Conservation (phyloP, 2,329 filamentous ascomycete species). For the Cladophialophora carrionii region DNA sequence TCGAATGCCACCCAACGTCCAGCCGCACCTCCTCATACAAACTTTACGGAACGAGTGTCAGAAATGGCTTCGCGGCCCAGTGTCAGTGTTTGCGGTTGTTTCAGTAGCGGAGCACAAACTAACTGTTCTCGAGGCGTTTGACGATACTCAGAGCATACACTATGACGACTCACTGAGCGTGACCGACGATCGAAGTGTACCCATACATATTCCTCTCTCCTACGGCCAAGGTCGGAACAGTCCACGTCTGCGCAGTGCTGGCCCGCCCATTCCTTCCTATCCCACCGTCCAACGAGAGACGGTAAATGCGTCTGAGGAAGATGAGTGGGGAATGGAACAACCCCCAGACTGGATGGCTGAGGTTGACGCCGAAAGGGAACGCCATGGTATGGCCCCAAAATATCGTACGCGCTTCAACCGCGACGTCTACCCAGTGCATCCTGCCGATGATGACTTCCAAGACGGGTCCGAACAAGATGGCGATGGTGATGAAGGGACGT, state of each 20-base stretch:
- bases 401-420: conserved; percentile 12
- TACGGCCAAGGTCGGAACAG: conserved; percentile 1
- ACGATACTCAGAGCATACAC: conserved; percentile 35
- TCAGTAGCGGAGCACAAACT: neutral
- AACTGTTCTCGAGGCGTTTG: conserved; percentile 25
- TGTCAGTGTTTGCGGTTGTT: neutral
- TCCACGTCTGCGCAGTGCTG: conserved; percentile 3
- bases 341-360: conserved; percentile 18
- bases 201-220: conserved; percentile 3
- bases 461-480: conserved; percentile 28
- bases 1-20: conserved; percentile 5
- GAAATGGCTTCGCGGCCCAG: neutral
- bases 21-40: conserved; percentile 5
- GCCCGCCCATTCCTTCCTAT: neutral
- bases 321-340: neutral
- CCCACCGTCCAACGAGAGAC: neutral
- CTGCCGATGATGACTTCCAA: conserved; percentile 8
- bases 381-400: conserved; percentile 20
- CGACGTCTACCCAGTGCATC: neutral
- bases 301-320: neutral
- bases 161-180: conserved; percentile 32
- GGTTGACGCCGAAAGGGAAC: conserved; percentile 24
- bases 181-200: conserved; percentile 15
- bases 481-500: conserved; percentile 18
- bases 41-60: neutral